Percentiles rank a stretch among this genome's conserved stretches.
Evolutionary conservation across 176 grass and related monocot species (phyloP).

Genomic region (Secale cereale): DNA sequence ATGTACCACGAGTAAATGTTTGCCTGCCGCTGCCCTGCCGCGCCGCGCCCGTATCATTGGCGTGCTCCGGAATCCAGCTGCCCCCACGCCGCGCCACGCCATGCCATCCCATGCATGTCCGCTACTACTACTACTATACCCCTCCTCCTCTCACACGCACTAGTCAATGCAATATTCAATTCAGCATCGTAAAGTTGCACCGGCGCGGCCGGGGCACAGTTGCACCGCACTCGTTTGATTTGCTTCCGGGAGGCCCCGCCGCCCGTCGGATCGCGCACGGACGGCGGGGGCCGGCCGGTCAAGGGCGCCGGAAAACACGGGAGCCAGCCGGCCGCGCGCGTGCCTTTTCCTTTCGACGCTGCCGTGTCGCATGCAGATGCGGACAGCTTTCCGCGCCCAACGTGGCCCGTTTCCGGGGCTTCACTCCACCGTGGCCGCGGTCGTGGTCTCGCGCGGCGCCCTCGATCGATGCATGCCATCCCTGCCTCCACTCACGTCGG

Average conservation of each 20-base stretch:
- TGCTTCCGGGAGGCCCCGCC: background rate
- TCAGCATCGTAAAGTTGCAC: background rate
- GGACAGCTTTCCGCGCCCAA: conserved; percentile 11
- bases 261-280: conserved; percentile 9
- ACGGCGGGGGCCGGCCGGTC: conserved; percentile 10
- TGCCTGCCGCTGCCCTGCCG: background rate
- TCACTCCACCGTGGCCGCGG: background rate
- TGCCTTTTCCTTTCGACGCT: background rate
- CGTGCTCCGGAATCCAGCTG: conserved; percentile 40
- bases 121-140: background rate
- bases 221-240: background rate
- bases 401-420: background rate
- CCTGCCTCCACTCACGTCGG: background rate
- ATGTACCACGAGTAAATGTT: conserved; percentile 43
- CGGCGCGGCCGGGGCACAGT: background rate
- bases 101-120: background rate
- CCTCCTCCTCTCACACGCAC: background rate
- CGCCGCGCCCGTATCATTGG: conserved; percentile 18
- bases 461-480: background rate
- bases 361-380: conserved; percentile 22
- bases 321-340: background rate
- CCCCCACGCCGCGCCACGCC: background rate
- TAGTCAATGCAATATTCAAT: conserved; percentile 28
- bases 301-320: conserved; percentile 53
- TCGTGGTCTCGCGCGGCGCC: background rate